Evolutionary conservation across 805 yeast species (phyloP), one percentile per base, ranked within the genome.

Genomic region (Hermanozyma aechmeae): DNA sequence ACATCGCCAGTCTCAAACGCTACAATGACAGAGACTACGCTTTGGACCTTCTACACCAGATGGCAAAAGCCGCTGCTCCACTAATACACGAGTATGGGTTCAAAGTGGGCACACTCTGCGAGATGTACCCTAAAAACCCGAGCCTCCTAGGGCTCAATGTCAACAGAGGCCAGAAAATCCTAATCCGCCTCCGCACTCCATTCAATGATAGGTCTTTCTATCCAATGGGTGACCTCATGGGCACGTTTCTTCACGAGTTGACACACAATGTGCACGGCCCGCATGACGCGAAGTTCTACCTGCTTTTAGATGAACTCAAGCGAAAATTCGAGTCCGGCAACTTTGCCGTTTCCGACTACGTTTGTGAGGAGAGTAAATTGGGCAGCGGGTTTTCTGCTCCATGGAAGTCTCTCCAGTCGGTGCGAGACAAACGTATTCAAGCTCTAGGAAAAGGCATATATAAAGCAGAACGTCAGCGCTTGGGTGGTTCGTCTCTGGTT

Each of bases 201-300:
- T 50, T 57, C 13, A 71, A 79, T 42, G 53, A 52, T n/a, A 32
- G 51, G 10, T 52, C 49, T 51, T 86, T 87, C 48, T 48, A 76
- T 13, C 78, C 86, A 1, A 56, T 77, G 52, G 65, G 74, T 3
- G 76, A 75, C 28, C 55, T 87, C 2, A 47, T 87, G 15, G 95
- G 86, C 1, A 85, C 95, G 0, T 71, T 86, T 75, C 58, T 89
- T 4, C 97, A 89, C 52, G 97, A 89, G 50, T 61, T 89, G 24
- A 71, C 84, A 2, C 97, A 89, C 50, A 87, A 85, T 49, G 48
- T 64, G 13, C 59, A 60, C 44, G 95, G 96, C 0, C 81, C 94
- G 0, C 97, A 89, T 48, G 79, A 89, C 56, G 68, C 57, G 3
- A 56, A 55, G 34, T 89, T 89, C 47, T 83, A 83, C 48, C 57